Percentiles rank a stretch among this genome's conserved stretches.
Conservation (phyloP, 106 monocot species). For the Dioscorea zingiberensis region DNA sequence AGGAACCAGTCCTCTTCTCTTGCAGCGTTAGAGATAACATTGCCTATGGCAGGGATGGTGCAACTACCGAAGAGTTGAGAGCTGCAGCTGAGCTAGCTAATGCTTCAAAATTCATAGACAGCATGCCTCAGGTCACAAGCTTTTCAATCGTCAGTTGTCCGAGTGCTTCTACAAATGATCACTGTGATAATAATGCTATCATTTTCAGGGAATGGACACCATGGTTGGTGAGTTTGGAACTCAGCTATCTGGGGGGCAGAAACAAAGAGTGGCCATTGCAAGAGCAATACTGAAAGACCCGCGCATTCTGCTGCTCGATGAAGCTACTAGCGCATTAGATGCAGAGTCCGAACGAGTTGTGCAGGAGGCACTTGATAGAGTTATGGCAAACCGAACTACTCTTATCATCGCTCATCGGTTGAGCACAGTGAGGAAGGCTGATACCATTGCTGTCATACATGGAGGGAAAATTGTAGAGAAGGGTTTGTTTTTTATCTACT, state of each 20-base stretch:
- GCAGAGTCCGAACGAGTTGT: slow-evolving; percentile 24
- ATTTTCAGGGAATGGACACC: slow-evolving; percentile 31
- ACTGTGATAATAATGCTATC: background rate
- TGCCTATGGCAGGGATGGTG: slow-evolving; percentile 53
- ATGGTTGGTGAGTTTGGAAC: slow-evolving; percentile 37
- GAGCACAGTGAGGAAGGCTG: slow-evolving; percentile 26
- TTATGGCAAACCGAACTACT: slow-evolving; percentile 29
- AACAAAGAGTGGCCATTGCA: slow-evolving; percentile 50
- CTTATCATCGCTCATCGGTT: slow-evolving; percentile 29
- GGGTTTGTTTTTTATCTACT: slow-evolving; percentile 4
- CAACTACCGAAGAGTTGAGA: slow-evolving; percentile 48
- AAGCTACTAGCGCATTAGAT: slow-evolving; percentile 40
- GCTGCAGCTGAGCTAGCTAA: slow-evolving; percentile 60
- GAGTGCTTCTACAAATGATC: background rate
- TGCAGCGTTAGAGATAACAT: slow-evolving; percentile 58
- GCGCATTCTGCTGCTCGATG: slow-evolving; percentile 32
- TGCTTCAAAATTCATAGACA: slow-evolving; percentile 61
- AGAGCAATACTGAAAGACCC: slow-evolving; percentile 45
- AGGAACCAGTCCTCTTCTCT: slow-evolving; percentile 56
- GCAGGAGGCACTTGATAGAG: slow-evolving; percentile 27
- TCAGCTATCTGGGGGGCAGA: slow-evolving; percentile 49
- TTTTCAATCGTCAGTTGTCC: background rate
- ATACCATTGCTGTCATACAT: slow-evolving; percentile 23
- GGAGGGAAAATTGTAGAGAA: slow-evolving; percentile 24
- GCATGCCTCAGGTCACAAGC: slow-evolving; percentile 44